phyloP scores from a whole-genome alignment of 2,329 filamentous ascomycete genomes.

The Fusarium scirpi region DNA sequence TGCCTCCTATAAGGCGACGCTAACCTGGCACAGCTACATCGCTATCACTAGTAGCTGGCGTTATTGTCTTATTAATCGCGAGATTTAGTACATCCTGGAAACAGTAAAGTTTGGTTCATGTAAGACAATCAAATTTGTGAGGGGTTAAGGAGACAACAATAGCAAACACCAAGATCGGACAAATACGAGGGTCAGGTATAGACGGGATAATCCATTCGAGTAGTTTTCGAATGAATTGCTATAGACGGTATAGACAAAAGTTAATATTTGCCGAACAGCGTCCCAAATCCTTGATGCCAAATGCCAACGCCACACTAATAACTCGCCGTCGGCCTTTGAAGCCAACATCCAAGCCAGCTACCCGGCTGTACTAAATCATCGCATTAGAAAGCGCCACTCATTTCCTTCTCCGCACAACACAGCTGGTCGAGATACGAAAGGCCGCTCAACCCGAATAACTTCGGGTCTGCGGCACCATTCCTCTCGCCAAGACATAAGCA shows the following conservation, averaged over 20 bases:
- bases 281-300: background rate
- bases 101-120: background rate
- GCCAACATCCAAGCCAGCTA: background rate
- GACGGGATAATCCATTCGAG: background rate
- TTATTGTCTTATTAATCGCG: slow-evolving; percentile 36
- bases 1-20: rapidly evolving
- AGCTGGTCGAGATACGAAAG: background rate
- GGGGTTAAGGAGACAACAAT: background rate
- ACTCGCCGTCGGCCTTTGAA: background rate
- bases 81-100: slow-evolving; percentile 40
- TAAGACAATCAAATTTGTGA: background rate
- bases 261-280: background rate
- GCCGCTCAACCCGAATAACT: background rate
- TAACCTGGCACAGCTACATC: slow-evolving; percentile 24
- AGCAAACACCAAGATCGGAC: too few relatives aligned
- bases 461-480: background rate
- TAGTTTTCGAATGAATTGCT: background rate
- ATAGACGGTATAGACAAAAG: slow-evolving; percentile 26
- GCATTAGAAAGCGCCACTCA: background rate
- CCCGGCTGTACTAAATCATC: background rate
- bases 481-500: background rate
- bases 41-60: slow-evolving; percentile 21
- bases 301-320: background rate
- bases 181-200: background rate
- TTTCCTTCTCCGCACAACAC: background rate